phyloP scores from a whole-genome alignment of 345 rosid genomes.

The Eucalyptus coolabah region DNA sequence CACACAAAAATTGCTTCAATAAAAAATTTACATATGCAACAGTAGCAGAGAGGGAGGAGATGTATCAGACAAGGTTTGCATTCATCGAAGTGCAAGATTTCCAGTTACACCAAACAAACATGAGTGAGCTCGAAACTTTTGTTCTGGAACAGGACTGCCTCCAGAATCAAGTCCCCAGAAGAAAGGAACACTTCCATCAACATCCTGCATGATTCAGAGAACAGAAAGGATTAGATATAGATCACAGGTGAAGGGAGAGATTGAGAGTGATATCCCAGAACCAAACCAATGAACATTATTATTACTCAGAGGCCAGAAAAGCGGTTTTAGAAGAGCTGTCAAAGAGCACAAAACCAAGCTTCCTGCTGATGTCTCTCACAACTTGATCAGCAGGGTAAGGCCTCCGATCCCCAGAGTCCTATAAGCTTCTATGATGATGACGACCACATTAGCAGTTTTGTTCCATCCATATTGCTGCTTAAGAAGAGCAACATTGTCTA shows the following conservation, averaged over 20 bases:
- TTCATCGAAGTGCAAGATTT: background rate
- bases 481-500: too few species aligned
- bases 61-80: background rate
- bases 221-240: background rate
- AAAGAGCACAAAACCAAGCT: slow-evolving; percentile 50
- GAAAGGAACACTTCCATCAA: slow-evolving; percentile 67
- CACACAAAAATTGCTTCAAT: background rate
- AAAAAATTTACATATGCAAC: background rate
- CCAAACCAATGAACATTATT: background rate
- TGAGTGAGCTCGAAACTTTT: background rate
- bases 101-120: background rate
- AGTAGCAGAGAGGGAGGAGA: background rate
- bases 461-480: slow-evolving; percentile 26
- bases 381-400: slow-evolving; percentile 87
- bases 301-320: slow-evolving; percentile 52
- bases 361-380: slow-evolving; percentile 68
- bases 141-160: slow-evolving; percentile 37
- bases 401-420: background rate
- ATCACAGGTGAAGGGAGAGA: background rate
- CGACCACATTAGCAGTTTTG: slow-evolving; percentile 74
- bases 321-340: slow-evolving; percentile 43
- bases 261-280: background rate
- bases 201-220: slow-evolving; percentile 32
- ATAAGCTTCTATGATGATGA: slow-evolving; percentile 43
- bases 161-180: slow-evolving; percentile 82